These are phyloP conservation scores for Noccaea caerulescens DNA, from an alignment of 345 rosid genomes.

Conservation along the genomic window DNA sequence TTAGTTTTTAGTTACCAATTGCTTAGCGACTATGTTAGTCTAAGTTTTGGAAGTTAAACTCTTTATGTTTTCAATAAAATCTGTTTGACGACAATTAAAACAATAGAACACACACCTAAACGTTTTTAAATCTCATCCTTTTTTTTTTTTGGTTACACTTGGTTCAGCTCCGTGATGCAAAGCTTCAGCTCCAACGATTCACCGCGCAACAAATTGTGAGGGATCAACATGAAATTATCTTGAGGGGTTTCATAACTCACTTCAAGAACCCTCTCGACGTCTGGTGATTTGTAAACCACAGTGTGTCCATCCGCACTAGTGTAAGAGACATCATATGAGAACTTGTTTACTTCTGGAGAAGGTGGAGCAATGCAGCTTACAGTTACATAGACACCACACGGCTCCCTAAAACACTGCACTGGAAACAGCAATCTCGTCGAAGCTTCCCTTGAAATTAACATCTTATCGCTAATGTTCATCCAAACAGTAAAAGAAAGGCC, in stretches of 20 bases:
- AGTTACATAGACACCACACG: background rate
- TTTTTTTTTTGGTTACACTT: background rate
- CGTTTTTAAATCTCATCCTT: too few relatives aligned
- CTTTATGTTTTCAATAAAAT: too few relatives aligned
- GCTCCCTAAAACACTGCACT: background rate
- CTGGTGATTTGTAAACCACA: background rate
- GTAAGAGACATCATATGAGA: background rate
- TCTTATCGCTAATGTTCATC: background rate
- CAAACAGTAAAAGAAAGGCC: background rate
- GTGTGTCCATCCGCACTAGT: background rate
- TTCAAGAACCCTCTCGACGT: background rate
- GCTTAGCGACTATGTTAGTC: too few relatives aligned
- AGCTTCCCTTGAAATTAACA: background rate
- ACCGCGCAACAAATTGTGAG: background rate
- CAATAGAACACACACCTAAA: too few relatives aligned
- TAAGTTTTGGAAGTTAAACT: too few relatives aligned
- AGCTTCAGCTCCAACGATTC: background rate
- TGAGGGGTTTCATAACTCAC: background rate
- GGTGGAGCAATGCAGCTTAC: background rate
- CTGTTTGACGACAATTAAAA: too few relatives aligned
- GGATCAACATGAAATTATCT: slow-evolving; percentile 4
- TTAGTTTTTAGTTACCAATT: too few relatives aligned
- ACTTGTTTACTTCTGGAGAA: background rate
- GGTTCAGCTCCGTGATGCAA: slow-evolving; percentile 7
- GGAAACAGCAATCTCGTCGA: background rate